Conservation (phyloP, 2,329 filamentous ascomycete genomes). For the Penicillium expansum region DNA sequence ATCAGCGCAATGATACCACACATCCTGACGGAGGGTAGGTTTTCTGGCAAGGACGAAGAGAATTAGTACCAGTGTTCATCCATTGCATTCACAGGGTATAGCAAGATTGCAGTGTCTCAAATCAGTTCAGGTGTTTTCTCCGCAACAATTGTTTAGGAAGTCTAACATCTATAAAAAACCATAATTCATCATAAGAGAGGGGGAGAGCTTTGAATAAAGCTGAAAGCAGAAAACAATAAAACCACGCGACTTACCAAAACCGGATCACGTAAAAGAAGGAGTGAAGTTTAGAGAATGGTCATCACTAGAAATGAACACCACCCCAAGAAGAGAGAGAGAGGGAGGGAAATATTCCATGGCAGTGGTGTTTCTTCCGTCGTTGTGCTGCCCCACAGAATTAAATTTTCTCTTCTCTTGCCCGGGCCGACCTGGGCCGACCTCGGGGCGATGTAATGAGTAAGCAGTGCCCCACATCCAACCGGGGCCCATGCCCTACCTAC, state of each 20-base stretch:
- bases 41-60: slow-evolving; percentile 20
- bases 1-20: slow-evolving; percentile 63
- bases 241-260: slow-evolving; percentile 16
- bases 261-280: slow-evolving; percentile 12
- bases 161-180: slow-evolving; percentile 51
- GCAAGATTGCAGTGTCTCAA: slow-evolving; percentile 14
- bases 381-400: slow-evolving; percentile 9
- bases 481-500: slow-evolving; percentile 3
- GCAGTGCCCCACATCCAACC: neutral
- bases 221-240: neutral
- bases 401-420: slow-evolving; percentile 20
- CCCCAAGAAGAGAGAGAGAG: slow-evolving; percentile 18
- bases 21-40: slow-evolving; percentile 45
- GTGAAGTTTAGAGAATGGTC: slow-evolving; percentile 21
- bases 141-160: slow-evolving; percentile 46
- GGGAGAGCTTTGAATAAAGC: neutral
- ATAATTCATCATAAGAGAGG: slow-evolving; percentile 41
- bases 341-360: slow-evolving; percentile 19
- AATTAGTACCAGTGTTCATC: slow-evolving; percentile 16
- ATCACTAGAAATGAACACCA: slow-evolving; percentile 14
- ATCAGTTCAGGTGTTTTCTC: slow-evolving; percentile 40
- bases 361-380: slow-evolving; percentile 17
- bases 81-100: slow-evolving; percentile 7
- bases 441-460: slow-evolving; percentile 2
- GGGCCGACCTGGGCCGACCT: slow-evolving; percentile 7